Evolutionary conservation across 441 rosid species (phyloP).

Genomic region (Euphorbia celastroides): DNA sequence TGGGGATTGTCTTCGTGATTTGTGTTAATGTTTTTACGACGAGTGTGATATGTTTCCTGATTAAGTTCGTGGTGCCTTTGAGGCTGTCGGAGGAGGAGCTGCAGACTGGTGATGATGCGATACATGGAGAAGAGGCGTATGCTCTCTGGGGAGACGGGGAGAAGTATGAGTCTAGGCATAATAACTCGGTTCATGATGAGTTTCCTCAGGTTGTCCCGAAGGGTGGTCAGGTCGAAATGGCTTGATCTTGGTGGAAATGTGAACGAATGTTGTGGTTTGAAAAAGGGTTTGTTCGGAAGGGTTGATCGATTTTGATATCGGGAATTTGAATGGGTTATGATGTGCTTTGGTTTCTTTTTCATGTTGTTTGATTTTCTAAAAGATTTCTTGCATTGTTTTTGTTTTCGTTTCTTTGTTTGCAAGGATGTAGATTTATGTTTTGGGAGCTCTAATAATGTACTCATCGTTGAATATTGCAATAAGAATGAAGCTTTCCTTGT

Average conservation of each 20-base stretch:
- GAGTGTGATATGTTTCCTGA: constrained; percentile 36
- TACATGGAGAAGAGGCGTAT: constrained; percentile 47
- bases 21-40: constrained; percentile 31
- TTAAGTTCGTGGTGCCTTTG: constrained; percentile 33
- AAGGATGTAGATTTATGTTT: background rate
- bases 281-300: background rate
- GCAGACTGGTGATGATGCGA: constrained; percentile 37
- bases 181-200: constrained; percentile 29
- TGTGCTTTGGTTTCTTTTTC: background rate
- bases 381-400: background rate
- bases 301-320: background rate
- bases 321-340: background rate
- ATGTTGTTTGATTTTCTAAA: background rate
- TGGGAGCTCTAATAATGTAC: background rate
- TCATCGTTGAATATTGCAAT: too few species aligned
- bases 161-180: constrained; percentile 36
- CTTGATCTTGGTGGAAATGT: constrained; percentile 11
- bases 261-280: background rate
- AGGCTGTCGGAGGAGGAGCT: constrained; percentile 41
- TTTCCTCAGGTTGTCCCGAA: constrained; percentile 23
- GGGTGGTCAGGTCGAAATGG: constrained; percentile 39
- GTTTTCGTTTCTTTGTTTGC: too few species aligned
- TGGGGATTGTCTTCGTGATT: constrained; percentile 33
- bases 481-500: too few species aligned
- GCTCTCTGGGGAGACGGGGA: constrained; percentile 56